Base-by-base conservation (phyloP, 1,284 basidiomycete genomes). In the Cutaneotrichosporon spelunceum region DNA sequence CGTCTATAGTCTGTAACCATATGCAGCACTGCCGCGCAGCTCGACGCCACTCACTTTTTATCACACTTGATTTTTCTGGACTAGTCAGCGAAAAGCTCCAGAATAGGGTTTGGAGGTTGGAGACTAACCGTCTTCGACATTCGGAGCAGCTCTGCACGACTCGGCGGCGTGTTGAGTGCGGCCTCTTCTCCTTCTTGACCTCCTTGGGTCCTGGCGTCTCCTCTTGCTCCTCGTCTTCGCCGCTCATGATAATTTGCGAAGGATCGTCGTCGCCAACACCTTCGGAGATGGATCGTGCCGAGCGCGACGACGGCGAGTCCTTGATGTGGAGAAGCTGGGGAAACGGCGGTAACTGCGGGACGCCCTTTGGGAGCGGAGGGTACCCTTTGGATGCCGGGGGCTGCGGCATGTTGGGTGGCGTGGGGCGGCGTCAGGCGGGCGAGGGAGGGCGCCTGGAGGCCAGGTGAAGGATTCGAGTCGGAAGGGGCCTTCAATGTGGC, bases 71-170 rank as follows among this genome's bases (percentile, higher is more conserved):
- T 79, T 59, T 79, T 79, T 58, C 78, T 64, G 45, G 14, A 33
- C 45, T 24, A 45, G 45, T 47, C 45, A 47, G 45, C 45, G 45
- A 24, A 24, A 36, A 50, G 16, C 33, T 50, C 24, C 19, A 21
- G 47, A 26, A 48, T 1, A 23, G 44, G 44, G 30, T 33, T 33
- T 33, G 30, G 30, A n/a, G n/a, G 30, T 11, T 33, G 30, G 23
- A 26, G 45, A 62, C 64, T 60, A 44, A 68, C 69, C 64, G 67
- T 45, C 79, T 68, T n/a, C 78, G 68, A 61, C 79, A 80, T 55
- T 80, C 79, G 16, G 75, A 78, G 56, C 79, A 80, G 53, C 78
- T 79, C 70, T 80, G 79, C 1, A 80, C 79, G 30, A 78, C 74
- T 44, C 78, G 71, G 24, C 73, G 62, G 39, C 77, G 68, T 16